Base-by-base conservation (phyloP, 306 rosid species). In the Pterocarpus santalinus region DNA sequence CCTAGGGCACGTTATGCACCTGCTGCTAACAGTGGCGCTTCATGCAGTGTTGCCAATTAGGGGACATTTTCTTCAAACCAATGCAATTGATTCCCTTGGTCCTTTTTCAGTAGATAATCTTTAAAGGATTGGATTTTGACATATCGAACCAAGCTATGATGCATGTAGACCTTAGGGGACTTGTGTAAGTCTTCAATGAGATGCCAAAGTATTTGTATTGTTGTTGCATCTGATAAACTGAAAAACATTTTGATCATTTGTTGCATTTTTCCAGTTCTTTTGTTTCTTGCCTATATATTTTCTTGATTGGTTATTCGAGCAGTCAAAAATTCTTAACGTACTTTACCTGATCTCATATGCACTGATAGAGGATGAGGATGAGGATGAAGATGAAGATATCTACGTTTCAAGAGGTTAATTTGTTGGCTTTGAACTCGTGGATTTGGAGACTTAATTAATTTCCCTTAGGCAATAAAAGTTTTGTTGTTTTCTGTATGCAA, bases 401-500 rank as follows among this genome's bases (percentile, higher is more conserved):
- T 22, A 22, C 17, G 13, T 5, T 16, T 22, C 12, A 28, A 38
- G 10, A 22, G 13, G 7, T 67, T 22, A 22, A 22, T 65, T 39
- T 2, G 32, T 58, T 36, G 39, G 64, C 55, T 36, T 49, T 38
- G 39, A 73, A 39, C 33, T 0, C 17, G 53, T 53, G 16, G n/a
- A 51, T 69, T 7, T 22, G 14, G 17, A 53, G 57, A 32, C 8
- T 22, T 22, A 22, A 22, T 39, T 33, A 46, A 60, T 44, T 79
- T 47, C 32, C 11, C 2, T 41, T 41, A 30, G 49, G 35, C 63
- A 46, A 70, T 60, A 39, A 47, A 70, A 60, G 22, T 52, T 36
- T 22, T 7, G n/a, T 22, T 38, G 8, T 80, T 65, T 72, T 72
- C 55, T 80, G 79, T 32, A 7, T 65, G 3, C 33, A 13, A 52